Evolutionary conservation across 2,329 filamentous ascomycete species (phyloP), one percentile per base, ranked within the genome.

Genomic region (Epichloe sylvatica): DNA sequence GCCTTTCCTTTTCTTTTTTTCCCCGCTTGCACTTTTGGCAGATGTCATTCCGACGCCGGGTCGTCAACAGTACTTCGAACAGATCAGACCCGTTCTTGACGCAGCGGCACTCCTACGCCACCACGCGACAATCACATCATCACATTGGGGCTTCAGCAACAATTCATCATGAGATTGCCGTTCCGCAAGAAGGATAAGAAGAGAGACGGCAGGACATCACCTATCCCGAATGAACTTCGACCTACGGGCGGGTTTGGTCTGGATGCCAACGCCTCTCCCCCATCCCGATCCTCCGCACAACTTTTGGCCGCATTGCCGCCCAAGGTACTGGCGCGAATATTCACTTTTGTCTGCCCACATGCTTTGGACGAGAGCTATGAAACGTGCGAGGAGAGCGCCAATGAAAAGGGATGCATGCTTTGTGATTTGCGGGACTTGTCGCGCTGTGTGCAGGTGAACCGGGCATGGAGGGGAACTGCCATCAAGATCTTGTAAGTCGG

Each of bases 381-480:
- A 56, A 82, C 81, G 40, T 91, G 86, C 60, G 91, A 97, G 70
- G 78, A 86, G 59, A 87, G 84, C 52, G 80, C 84, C 56, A 76
- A 80, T 46, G 83, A 84, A 57, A 82, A 88, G 68, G 81, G 81
- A 50, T 97, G 91, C 70, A 91, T 92, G 85, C 81, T 94, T 57
- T 97, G 91, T 70, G 88, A 95, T 69, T 76, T 92, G 71, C 82
- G 90, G 57, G 89, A 96, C 66, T 77, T 96, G 50, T 81, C 88
- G 47, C 81, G 87, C 64, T 91, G 86, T 64, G 80, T 81, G 38
- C 74, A 79, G 62, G 86, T 87, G 46, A 86, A 80, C 64, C 80
- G 79, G 59, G 74, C 74, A 59, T 97, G 90, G 90, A 72, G 74
- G 51, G 60, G 62, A n/a, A 60, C 65, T 46, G 77, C 72, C 43